Base-by-base conservation (phyloP, 495 filamentous ascomycete genomes). In the Jackrogersella multiformis region DNA sequence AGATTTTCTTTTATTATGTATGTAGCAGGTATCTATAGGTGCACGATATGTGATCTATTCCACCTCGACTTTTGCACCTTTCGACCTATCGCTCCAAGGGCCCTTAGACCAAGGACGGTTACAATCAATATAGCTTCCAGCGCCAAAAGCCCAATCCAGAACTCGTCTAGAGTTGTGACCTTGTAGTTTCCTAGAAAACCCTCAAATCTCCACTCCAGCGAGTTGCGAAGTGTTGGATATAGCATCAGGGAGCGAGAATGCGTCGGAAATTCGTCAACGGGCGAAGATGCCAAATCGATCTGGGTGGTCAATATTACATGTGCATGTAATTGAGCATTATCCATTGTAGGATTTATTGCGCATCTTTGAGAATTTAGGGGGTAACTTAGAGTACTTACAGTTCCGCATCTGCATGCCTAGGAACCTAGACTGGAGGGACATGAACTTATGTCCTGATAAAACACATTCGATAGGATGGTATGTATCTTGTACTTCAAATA, bases 141-240 rank as follows among this genome's bases (percentile, higher is more conserved):
- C 13, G 71, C 71, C 18, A 83, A 52, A 30, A 83, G 69, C 12
- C 77, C 73, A 54, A 83, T 76, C 81, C 81, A 83, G 51, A 83
- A 70, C 34, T 71, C 70, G 70, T 83, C 80, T n/a, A 83, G 62
- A 1, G 80, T 45, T 44, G 77, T 68, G 52, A 78, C 72, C 32
- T 81, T 74, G 51, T 78, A 74, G 35, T 60, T 74, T 18, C 70
- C 69, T 5, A 77, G 65, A 26, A 73, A 35, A 8, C 64, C 71
- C 52, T 66, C 54, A 21, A 75, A 48, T 57, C 72, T 73, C 60
- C 70, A 41, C 32, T 59, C 58, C 10, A 68, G 51, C 18, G 26
- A 16, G 2, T 36, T 41, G 58, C 46, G 46, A 7, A n/a, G 36
- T 26, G 45, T 34, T 35, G 49, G 12, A 13, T 26, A 56, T 21